phyloP scores from a whole-genome alignment of 768 basidiomycete species.

The Xerocomellus intermedius region DNA sequence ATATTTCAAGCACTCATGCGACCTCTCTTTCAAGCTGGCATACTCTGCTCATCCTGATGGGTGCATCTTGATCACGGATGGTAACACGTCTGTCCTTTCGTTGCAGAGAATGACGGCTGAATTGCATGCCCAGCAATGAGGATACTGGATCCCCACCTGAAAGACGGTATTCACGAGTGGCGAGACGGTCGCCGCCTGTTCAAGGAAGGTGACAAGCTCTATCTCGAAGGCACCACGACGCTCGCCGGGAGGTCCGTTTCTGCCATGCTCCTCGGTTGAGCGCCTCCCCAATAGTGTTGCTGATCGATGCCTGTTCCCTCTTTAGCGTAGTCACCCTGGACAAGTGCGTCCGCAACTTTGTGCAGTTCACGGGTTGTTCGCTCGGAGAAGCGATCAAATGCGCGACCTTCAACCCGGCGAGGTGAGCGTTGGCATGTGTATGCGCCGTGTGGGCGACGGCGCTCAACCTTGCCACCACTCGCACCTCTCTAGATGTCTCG shows the following conservation, averaged over 20 bases:
- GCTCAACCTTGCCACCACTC: background rate
- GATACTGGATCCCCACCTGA: slow-evolving; percentile 79
- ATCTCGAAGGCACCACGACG: slow-evolving; percentile 81
- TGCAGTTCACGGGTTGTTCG: slow-evolving; percentile 79
- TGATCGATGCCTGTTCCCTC: background rate
- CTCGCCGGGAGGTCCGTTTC: slow-evolving; percentile 76
- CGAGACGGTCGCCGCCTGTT: slow-evolving; percentile 77
- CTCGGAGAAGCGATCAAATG: slow-evolving; percentile 83
- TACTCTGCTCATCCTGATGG: slow-evolving; percentile 82
- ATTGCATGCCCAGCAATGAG: slow-evolving; percentile 60
- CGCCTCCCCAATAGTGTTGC: background rate
- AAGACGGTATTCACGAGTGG: slow-evolving; percentile 87
- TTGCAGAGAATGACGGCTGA: background rate
- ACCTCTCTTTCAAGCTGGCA: slow-evolving; percentile 53
- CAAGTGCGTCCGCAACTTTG: slow-evolving; percentile 83
- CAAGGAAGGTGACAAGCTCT: slow-evolving; percentile 79
- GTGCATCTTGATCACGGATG: slow-evolving; percentile 88
- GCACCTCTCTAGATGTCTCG: slow-evolving; percentile 54
- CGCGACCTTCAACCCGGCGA: slow-evolving; percentile 83
- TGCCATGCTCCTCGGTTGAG: background rate
- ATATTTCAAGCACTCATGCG: background rate
- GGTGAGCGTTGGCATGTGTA: slow-evolving; percentile 37
- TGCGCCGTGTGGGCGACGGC: background rate
- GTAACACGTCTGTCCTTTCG: slow-evolving; percentile 39
- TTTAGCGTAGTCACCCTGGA: slow-evolving; percentile 76